Conservation (phyloP, 2,329 filamentous ascomycete species). For the Nigrospora sphaerica region DNA sequence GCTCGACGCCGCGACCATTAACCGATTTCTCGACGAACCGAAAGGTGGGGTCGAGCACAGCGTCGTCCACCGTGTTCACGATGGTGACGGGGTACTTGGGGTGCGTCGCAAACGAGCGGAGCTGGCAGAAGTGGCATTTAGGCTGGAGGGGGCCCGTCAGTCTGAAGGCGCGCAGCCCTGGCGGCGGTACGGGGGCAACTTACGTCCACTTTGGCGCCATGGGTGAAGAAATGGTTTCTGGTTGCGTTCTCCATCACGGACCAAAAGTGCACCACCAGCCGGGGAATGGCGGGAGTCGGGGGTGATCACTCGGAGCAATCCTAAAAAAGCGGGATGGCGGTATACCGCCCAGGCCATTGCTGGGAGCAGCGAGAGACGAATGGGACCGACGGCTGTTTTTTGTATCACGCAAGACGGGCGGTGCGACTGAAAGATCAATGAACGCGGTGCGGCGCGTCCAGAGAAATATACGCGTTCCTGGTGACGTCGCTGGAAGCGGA, state of each 20-base stretch:
- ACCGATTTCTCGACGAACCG: slow-evolving; percentile 60
- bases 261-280: too few species aligned
- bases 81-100: slow-evolving; percentile 49
- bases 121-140: slow-evolving; percentile 56
- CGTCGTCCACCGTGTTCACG: slow-evolving; percentile 54
- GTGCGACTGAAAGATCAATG: too few species aligned
- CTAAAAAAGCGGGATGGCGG: too few species aligned
- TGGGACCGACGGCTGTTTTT: too few species aligned
- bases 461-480: too few species aligned
- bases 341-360: too few species aligned
- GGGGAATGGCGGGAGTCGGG: too few species aligned
- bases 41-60: slow-evolving; percentile 55
- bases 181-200: not conserved
- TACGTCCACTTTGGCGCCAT: slow-evolving; percentile 30
- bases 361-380: too few species aligned
- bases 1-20: slow-evolving; percentile 51
- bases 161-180: not conserved
- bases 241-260: slow-evolving; percentile 37
- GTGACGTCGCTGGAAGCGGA: too few species aligned
- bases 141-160: slow-evolving; percentile 14
- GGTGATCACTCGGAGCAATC: too few species aligned
- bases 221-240: slow-evolving; percentile 42
- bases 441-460: too few species aligned
- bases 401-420: too few species aligned
- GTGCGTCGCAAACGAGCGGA: slow-evolving; percentile 46